Evolutionary conservation across 163 green algal genomes (phyloP).

Genomic region (Trebouxiophyceae sp.): DNA sequence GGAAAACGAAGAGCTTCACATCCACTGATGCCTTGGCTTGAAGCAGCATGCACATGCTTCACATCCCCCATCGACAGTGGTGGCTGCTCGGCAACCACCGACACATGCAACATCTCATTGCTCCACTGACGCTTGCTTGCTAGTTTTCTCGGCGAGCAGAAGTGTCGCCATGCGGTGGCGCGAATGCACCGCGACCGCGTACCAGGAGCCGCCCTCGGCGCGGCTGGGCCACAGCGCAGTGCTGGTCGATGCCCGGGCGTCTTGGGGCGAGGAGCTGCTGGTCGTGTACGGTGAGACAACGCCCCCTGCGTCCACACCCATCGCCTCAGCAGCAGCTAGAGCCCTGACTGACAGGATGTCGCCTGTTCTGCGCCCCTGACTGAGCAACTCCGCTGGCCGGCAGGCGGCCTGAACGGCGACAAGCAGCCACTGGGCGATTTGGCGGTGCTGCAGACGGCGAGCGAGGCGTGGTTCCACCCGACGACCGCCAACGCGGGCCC

Average conservation of each 20-base stretch:
- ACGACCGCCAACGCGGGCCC: constrained; percentile 6
- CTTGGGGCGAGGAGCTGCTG: constrained; percentile 19
- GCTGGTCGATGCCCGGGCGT: constrained; percentile 6
- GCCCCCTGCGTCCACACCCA: too few relatives aligned
- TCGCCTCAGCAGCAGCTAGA: too few relatives aligned
- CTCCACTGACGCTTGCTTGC: too few relatives aligned
- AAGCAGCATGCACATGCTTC: too few relatives aligned
- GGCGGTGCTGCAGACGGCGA: constrained; percentile 21
- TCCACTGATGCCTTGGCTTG: too few relatives aligned
- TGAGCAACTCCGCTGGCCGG: background rate
- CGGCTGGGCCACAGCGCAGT: constrained; percentile 23
- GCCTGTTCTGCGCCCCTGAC: too few relatives aligned
- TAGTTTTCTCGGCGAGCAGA: too few relatives aligned
- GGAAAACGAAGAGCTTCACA: too few relatives aligned
- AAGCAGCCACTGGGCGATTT: constrained; percentile 36
- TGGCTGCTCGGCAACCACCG: too few relatives aligned
- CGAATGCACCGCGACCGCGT: background rate
- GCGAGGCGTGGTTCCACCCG: constrained; percentile 12
- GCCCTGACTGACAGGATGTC: too few relatives aligned
- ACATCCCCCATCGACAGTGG: too few relatives aligned
- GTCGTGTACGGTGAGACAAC: constrained; percentile 24
- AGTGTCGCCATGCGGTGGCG: constrained; percentile 23
- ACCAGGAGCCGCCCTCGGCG: constrained; percentile 8
- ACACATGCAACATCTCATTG: too few relatives aligned
- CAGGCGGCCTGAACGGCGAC: constrained; percentile 31